Evolutionary conservation across 2,329 filamentous ascomycete species (phyloP), one percentile per base, ranked within the genome.

Genomic region (Penicillium sp.): DNA sequence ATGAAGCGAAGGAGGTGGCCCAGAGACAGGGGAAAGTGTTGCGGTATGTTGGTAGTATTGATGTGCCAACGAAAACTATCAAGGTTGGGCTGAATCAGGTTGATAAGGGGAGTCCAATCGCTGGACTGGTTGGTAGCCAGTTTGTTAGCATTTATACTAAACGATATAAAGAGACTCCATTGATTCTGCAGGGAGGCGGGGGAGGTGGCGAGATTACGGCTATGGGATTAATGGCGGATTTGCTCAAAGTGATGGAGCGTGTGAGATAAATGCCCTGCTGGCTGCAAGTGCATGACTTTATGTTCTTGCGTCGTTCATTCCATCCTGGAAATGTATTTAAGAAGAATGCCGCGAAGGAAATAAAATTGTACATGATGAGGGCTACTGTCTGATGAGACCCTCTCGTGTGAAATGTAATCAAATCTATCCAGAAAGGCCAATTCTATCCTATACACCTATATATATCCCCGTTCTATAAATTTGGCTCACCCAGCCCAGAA

Each of bases 111-210:
- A 91, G 94, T 68, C 90, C 94, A 9, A 97, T 99, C 75, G 93
- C 94, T 9, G 88, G 89, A 39, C 81, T 99, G 51, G 95, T 96
- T 81, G 94, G 94, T 27, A 97, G 92, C 72, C 97, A 99, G 79
- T 95, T 99, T 71, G 96, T 99, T 69, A 96, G 88, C 79, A 96
- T 99, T 80, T 95, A 97, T 76, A 99, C 94, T 3, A 89, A 95
- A 80, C 83, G 94, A 66, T 97, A 99, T 69, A 91, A 91, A 51
- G 83, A 80, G 68, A 95, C 93, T 73, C 92, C 94, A 36, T 79
- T 99, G 59, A 96, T 97, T 68, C 84, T 99, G 58, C 93, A 97
- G 78, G 94, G 94, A 51, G 91, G 91, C 24, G 94, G 92, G 55
- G 94, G 94, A 21, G 94, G 94, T 62, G 92, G 90, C 58, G 92